Conservation (phyloP, 2,329 filamentous ascomycete species). For the Fusarium sp. region DNA sequence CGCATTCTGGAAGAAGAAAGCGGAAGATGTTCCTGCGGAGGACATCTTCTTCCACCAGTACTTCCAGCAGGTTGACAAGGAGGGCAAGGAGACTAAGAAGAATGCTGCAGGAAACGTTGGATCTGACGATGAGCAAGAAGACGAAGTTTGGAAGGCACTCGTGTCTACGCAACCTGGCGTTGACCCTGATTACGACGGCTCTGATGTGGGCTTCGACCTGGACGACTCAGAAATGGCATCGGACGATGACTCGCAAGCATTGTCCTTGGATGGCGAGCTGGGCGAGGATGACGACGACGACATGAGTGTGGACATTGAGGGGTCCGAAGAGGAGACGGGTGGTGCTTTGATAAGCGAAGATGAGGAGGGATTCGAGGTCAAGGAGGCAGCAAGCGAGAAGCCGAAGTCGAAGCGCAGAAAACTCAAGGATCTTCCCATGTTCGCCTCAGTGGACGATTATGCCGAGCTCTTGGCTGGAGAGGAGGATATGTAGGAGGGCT, state of each 20-base stretch:
- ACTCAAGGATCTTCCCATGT: conserved; percentile 88
- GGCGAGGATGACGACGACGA: conserved; percentile 57
- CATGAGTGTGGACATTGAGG: conserved; percentile 51
- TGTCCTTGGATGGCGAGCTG: conserved; percentile 55
- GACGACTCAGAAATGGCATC: conserved; percentile 61
- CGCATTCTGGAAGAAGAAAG: conserved; percentile 89
- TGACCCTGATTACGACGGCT: conserved; percentile 56
- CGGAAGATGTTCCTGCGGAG: conserved; percentile 86
- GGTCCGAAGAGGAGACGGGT: conserved; percentile 55
- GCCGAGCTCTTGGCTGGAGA: conserved; percentile 83
- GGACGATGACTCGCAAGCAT: conserved; percentile 54
- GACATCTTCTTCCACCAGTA: conserved; percentile 99
- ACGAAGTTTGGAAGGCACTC: conserved; percentile 92
- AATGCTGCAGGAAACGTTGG: conserved; percentile 56
- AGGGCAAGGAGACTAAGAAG: conserved; percentile 62
- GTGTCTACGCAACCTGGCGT: conserved; percentile 80
- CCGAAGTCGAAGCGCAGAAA: conserved; percentile 75
- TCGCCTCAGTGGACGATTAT: conserved; percentile 94
- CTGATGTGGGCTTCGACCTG: conserved; percentile 60
- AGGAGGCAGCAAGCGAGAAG: conserved; percentile 66
- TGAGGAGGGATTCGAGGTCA: conserved; percentile 62
- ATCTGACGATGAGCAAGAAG: conserved; percentile 70
- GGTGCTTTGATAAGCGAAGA: conserved; percentile 53
- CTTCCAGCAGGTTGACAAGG: conserved; percentile 79
- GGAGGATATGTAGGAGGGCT: conserved; percentile 56